These are phyloP conservation scores for Oryza meyeriana DNA, from an alignment of 176 grass and related monocot genomes.

Conservation along the genomic window DNA sequence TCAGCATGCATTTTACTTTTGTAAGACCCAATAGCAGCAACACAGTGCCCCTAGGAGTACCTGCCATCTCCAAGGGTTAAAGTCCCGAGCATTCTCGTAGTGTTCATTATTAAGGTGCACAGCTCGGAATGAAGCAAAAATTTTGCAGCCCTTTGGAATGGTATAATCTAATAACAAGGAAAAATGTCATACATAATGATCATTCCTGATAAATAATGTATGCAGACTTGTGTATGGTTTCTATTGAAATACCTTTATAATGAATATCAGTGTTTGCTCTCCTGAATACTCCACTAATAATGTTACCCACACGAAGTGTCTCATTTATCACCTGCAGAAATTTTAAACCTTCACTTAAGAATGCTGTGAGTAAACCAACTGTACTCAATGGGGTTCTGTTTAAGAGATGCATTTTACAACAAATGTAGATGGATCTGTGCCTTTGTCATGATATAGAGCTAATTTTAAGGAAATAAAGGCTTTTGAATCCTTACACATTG, in stretches of 20 bases:
- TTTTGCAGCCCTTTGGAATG: slow-evolving; percentile 95
- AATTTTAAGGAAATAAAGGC: neutral
- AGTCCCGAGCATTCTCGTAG: slow-evolving; percentile 75
- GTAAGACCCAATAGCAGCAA: neutral
- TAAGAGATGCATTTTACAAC: neutral
- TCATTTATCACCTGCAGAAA: slow-evolving; percentile 85
- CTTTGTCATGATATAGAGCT: neutral
- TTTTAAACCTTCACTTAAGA: neutral
- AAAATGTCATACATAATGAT: slow-evolving; percentile 17
- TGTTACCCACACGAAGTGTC: slow-evolving; percentile 93
- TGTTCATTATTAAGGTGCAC: slow-evolving; percentile 78
- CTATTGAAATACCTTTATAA: slow-evolving; percentile 62
- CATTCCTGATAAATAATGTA: neutral
- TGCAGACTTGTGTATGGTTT: neutral
- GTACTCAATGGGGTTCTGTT: neutral
- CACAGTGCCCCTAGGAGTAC: neutral
- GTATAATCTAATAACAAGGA: slow-evolving; percentile 53
- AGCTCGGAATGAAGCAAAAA: slow-evolving; percentile 90
- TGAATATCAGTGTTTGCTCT: slow-evolving; percentile 82
- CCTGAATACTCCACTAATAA: slow-evolving; percentile 92
- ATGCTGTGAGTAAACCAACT: neutral
- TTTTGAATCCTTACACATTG: slow-evolving; percentile 66
- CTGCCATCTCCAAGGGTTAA: slow-evolving; percentile 97
- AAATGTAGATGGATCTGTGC: neutral
- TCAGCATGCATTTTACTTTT: neutral